These are phyloP conservation scores for Hypoxylon sp. DNA, from an alignment of 2,329 filamentous ascomycete genomes.

Conservation along the genomic window DNA sequence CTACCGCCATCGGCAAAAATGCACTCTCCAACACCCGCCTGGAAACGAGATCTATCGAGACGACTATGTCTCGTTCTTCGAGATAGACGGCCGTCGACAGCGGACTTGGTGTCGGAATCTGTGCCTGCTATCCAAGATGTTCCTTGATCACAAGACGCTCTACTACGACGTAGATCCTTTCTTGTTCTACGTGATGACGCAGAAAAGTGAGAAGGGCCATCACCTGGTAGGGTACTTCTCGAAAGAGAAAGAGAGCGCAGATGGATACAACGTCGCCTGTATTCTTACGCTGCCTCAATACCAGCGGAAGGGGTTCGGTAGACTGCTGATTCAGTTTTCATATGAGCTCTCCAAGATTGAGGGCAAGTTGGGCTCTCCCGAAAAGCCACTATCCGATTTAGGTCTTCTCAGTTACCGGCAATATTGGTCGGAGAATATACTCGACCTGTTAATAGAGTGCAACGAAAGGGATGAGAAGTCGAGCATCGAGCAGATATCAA, in stretches of 20 bases:
- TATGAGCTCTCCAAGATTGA: slow-evolving; percentile 97
- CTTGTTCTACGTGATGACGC: slow-evolving; percentile 97
- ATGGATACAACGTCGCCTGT: slow-evolving; percentile 98
- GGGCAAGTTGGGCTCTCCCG: slow-evolving; percentile 92
- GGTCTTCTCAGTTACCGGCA: slow-evolving; percentile 94
- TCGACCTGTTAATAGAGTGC: slow-evolving; percentile 83
- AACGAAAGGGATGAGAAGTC: slow-evolving; percentile 77
- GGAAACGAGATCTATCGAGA: slow-evolving; percentile 99
- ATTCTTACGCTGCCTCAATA: slow-evolving; percentile 97
- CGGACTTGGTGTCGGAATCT: slow-evolving; percentile 97
- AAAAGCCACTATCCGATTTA: slow-evolving; percentile 95
- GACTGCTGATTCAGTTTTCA: slow-evolving; percentile 94
- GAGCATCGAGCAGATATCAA: slow-evolving; percentile 87
- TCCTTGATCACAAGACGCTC: slow-evolving; percentile 94
- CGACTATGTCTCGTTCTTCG: slow-evolving; percentile 93
- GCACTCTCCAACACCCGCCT: slow-evolving; percentile 89
- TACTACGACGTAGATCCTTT: slow-evolving; percentile 99
- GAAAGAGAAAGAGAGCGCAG: slow-evolving; percentile 97
- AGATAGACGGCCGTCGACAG: slow-evolving; percentile 94
- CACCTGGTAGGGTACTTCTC: slow-evolving; percentile 99
- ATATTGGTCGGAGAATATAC: slow-evolving; percentile 96
- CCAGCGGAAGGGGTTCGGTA: slow-evolving; percentile 93
- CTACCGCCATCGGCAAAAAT: slow-evolving; percentile 87
- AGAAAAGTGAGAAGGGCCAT: slow-evolving; percentile 86
- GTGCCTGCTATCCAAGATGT: slow-evolving; percentile 94